Conservation (phyloP, 306 rosid species). For the Sechiopsis laciniata region DNA sequence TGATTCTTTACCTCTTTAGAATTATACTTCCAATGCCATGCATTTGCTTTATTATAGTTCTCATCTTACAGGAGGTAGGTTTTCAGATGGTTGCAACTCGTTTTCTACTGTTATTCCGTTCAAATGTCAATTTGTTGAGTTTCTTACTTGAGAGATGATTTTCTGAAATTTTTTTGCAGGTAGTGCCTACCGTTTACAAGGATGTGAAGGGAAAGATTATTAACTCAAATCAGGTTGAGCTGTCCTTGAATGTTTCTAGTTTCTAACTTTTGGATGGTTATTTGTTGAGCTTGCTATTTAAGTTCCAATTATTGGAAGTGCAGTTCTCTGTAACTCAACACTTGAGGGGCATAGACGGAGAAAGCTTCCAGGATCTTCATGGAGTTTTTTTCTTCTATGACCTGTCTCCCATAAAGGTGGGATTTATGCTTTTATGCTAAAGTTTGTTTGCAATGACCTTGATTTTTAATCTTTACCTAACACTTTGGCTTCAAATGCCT, state of each 20-base stretch:
- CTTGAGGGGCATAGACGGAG: constrained; percentile 58
- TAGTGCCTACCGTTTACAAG: constrained; percentile 88
- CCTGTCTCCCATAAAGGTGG: constrained; percentile 92
- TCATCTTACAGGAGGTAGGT: neutral
- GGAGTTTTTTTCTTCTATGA: constrained; percentile 95
- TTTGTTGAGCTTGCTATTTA: neutral
- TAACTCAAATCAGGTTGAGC: constrained; percentile 81
- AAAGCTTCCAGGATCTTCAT: constrained; percentile 71
- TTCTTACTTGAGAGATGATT: neutral
- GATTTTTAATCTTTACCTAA: neutral
- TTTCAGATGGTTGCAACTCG: neutral
- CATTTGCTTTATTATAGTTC: neutral
- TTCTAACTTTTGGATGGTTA: neutral
- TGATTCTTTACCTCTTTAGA: neutral
- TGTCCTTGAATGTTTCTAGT: neutral
- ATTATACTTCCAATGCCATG: neutral
- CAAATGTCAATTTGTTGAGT: neutral
- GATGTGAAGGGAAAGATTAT: constrained; percentile 70
- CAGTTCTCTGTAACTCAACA: constrained; percentile 98
- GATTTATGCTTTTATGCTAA: constrained; percentile 18
- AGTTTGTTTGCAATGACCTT: constrained; percentile 8
- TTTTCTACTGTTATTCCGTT: neutral
- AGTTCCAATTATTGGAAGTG: constrained; percentile 27
- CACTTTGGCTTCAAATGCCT: neutral
- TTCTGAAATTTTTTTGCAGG: constrained; percentile 37